Conservation (phyloP, 225 moss, liverwort and hornwort genomes). For the Polytrichum commune region DNA sequence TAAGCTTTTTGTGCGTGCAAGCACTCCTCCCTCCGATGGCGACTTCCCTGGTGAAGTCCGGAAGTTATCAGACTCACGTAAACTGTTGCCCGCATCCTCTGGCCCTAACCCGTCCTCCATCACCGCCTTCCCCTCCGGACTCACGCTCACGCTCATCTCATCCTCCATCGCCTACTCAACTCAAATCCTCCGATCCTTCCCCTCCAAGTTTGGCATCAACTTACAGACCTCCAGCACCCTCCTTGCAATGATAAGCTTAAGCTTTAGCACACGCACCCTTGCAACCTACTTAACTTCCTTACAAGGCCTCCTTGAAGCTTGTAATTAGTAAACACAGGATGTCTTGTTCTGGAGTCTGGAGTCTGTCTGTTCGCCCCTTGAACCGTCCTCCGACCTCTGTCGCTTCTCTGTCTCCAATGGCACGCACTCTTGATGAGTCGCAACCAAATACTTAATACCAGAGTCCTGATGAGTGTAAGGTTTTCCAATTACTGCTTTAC, state of each 20-base stretch:
- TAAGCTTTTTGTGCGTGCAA: constrained; percentile 47
- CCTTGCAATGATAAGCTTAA: neutral
- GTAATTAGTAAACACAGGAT: too few relatives aligned
- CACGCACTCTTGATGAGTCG: too few relatives aligned
- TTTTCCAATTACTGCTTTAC: too few relatives aligned
- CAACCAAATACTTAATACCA: too few relatives aligned
- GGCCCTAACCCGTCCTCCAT: constrained; percentile 62
- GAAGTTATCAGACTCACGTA: constrained; percentile 33
- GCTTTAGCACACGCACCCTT: neutral
- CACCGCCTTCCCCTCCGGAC: constrained; percentile 49
- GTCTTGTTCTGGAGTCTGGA: too few relatives aligned
- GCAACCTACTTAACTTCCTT: neutral
- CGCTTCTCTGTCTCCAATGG: too few relatives aligned
- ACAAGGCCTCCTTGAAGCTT: neutral
- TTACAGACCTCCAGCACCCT: neutral
- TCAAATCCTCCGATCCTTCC: neutral
- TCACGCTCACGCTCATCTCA: constrained; percentile 11
- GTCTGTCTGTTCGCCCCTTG: too few relatives aligned
- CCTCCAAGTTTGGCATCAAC: neutral
- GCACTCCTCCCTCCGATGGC: constrained; percentile 12
- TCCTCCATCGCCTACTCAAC: constrained; percentile 34
- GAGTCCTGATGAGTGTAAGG: too few relatives aligned
- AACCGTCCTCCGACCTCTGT: too few relatives aligned
- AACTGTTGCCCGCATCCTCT: constrained; percentile 40
- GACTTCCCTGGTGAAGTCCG: constrained; percentile 18